These are phyloP conservation scores for Plasmodium billcollinsi DNA, from an alignment of 169 alveolate species.

Conservation along the genomic window DNA sequence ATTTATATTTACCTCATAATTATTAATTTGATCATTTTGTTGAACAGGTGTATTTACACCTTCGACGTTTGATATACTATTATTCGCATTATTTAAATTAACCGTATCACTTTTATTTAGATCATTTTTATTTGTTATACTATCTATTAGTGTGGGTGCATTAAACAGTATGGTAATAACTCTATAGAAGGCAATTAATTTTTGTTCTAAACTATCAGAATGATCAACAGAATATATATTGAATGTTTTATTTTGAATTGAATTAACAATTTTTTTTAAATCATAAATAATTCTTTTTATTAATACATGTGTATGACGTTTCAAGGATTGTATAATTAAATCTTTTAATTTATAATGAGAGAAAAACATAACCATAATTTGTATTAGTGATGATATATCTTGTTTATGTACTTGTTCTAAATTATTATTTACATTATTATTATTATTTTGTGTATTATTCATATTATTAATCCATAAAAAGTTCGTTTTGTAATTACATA, in stretches of 20 bases:
- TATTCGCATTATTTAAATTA: conserved; percentile 2
- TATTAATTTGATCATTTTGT: background rate
- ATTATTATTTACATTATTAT: conserved; percentile 24
- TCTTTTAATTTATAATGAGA: conserved; percentile 68
- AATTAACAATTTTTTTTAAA: conserved; percentile 41
- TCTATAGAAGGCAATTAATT: conserved; percentile 60
- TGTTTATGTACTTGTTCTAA: conserved; percentile 76
- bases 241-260: conserved; percentile 40
- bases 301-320: conserved; percentile 62
- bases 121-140: conserved; percentile 25
- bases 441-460: background rate
- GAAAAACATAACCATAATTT: conserved; percentile 55
- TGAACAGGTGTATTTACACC: background rate
- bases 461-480: conserved; percentile 66
- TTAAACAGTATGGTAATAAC: conserved; percentile 60
- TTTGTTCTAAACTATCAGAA: conserved; percentile 72
- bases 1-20: background rate
- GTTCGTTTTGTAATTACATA: conserved; percentile 71
- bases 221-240: conserved; percentile 57
- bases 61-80: too few species aligned
- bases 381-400: conserved; percentile 55
- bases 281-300: conserved; percentile 59
- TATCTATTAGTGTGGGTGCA: conserved; percentile 60
- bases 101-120: background rate
- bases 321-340: conserved; percentile 28